phyloP scores from a whole-genome alignment of 2,329 filamentous ascomycete genomes.

The Aspergillus pseudoviridinutans region DNA sequence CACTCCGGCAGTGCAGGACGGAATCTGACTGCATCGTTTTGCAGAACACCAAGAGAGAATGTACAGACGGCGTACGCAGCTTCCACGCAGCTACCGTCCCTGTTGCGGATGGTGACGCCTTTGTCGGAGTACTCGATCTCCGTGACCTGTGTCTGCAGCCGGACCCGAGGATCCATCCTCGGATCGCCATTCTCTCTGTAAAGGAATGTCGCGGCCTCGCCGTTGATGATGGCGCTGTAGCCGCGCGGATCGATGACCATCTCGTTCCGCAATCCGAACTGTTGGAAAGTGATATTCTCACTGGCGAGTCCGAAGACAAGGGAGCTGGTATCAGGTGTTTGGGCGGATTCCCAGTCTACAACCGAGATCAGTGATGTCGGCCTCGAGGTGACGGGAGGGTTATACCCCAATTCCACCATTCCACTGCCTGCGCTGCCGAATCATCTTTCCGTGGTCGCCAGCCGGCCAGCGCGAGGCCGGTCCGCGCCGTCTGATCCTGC shows the following conservation, averaged over 20 bases:
- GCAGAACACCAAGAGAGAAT: slow-evolving; percentile 65
- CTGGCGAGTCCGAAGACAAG: slow-evolving; percentile 53
- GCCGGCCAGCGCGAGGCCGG: slow-evolving; percentile 56
- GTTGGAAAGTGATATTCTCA: slow-evolving; percentile 60
- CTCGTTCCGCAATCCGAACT: slow-evolving; percentile 60
- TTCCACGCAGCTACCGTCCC: slow-evolving; percentile 54
- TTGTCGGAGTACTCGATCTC: slow-evolving; percentile 50
- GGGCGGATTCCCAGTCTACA: slow-evolving; percentile 57
- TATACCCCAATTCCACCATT: slow-evolving; percentile 54
- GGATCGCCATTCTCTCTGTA: neutral
- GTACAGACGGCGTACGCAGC: slow-evolving; percentile 63
- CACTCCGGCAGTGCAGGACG: slow-evolving; percentile 57
- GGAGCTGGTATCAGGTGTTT: slow-evolving; percentile 54
- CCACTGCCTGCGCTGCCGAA: slow-evolving; percentile 55
- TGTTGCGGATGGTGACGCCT: slow-evolving; percentile 52
- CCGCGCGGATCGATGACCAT: slow-evolving; percentile 60
- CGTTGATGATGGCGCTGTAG: slow-evolving; percentile 55
- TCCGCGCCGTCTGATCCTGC: slow-evolving; percentile 59
- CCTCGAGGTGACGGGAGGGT: neutral
- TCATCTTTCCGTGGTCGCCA: slow-evolving; percentile 57
- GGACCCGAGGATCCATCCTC: slow-evolving; percentile 50
- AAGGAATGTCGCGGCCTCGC: slow-evolving; percentile 57
- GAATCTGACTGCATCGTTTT: slow-evolving; percentile 58
- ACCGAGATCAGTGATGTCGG: neutral
- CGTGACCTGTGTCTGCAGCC: slow-evolving; percentile 56